These are phyloP conservation scores for Capniomyces stellatus DNA, from an alignment of 371 early-diverging fungal species.

Conservation along the genomic window DNA sequence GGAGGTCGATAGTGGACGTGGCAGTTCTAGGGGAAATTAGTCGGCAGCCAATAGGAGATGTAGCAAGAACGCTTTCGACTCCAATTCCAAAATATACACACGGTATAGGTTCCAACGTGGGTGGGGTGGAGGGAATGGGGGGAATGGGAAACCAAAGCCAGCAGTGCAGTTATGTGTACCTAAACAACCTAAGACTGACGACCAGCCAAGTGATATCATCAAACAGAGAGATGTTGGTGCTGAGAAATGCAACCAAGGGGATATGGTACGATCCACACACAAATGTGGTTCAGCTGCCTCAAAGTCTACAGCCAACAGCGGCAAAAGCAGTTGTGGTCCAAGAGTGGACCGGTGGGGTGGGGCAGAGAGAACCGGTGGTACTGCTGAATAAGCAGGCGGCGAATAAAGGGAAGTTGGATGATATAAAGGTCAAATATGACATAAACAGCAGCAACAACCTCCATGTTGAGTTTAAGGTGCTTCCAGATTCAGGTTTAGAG, in stretches of 20 bases:
- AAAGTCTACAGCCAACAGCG: conserved; percentile 13
- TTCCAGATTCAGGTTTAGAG: too few relatives aligned
- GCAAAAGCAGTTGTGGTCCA: not conserved
- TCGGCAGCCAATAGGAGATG: not conserved
- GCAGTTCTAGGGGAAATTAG: not conserved
- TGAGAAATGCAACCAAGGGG: conserved; percentile 4
- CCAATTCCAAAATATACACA: not conserved
- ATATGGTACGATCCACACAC: conserved; percentile 27
- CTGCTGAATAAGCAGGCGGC: not conserved
- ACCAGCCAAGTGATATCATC: not conserved
- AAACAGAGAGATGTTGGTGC: not conserved
- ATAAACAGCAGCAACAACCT: not conserved
- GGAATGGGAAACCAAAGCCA: too few relatives aligned
- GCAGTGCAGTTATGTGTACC: too few relatives aligned
- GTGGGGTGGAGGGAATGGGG: too few relatives aligned
- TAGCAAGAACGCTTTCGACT: not conserved
- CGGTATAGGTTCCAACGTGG: not conserved
- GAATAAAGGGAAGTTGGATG: not conserved
- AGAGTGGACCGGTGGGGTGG: not conserved
- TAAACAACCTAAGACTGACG: not conserved
- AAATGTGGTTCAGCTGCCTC: conserved; percentile 18
- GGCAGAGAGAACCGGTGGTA: not conserved
- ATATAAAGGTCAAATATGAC: not conserved
- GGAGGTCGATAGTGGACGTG: not conserved
- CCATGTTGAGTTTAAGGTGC: not conserved